phyloP scores from a whole-genome alignment of 1,139 yeast species.

The Saccharomyces uvarum region DNA sequence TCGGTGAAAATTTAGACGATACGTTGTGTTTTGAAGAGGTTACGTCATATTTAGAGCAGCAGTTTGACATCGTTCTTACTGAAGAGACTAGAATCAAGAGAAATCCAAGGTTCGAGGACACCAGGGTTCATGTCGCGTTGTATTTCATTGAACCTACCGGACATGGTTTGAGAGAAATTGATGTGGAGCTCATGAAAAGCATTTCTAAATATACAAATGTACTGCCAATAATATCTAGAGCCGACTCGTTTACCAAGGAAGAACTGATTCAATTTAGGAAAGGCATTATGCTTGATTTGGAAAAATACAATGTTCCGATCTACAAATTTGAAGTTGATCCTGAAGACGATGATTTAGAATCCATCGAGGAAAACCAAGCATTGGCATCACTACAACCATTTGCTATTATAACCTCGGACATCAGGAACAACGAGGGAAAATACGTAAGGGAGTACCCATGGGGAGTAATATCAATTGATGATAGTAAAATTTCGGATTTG shows the following conservation, averaged over 20 bases:
- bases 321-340: conserved; percentile 54
- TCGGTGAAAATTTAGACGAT: conserved; percentile 65
- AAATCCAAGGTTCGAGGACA: conserved; percentile 72
- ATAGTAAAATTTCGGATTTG: conserved; percentile 57
- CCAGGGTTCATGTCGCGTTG: conserved; percentile 64
- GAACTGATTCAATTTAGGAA: conserved; percentile 51
- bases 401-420: conserved; percentile 62
- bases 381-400: conserved; percentile 61
- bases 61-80: conserved; percentile 69
- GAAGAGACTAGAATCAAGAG: conserved; percentile 73
- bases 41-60: conserved; percentile 71
- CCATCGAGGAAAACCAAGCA: conserved; percentile 57
- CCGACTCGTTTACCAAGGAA: conserved; percentile 57
- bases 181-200: conserved; percentile 58
- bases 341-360: conserved; percentile 57
- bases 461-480: conserved; percentile 51
- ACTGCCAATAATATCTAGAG: conserved; percentile 60
- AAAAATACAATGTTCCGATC: conserved; percentile 59
- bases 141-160: conserved; percentile 72
- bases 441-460: conserved; percentile 69
- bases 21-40: conserved; percentile 60
- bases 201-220: conserved; percentile 66
- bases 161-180: conserved; percentile 68
- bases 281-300: conserved; percentile 51
- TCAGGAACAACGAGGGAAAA: conserved; percentile 42